Conservation (phyloP, 768 basidiomycete species). For the Amylocystis lapponica region DNA sequence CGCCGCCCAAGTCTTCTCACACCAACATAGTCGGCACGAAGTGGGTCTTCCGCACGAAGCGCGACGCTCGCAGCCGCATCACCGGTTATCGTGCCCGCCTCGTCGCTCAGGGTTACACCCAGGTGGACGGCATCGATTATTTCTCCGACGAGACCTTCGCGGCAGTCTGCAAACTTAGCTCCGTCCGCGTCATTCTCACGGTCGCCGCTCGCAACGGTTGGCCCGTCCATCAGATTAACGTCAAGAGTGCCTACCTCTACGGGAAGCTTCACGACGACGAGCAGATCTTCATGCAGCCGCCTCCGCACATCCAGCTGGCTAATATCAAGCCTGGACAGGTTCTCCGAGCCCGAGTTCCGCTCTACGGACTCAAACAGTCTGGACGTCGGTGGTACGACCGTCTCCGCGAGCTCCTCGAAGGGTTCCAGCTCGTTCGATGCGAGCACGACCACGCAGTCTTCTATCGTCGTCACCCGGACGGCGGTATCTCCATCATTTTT, state of each 20-base stretch:
- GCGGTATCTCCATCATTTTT: neutral
- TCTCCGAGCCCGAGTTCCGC: too few species aligned
- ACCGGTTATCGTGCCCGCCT: constrained; percentile 1
- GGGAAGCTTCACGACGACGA: constrained; percentile 11
- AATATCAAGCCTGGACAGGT: too few species aligned
- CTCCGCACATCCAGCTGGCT: too few species aligned
- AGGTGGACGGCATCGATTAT: constrained; percentile 28
- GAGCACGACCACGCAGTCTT: constrained; percentile 12
- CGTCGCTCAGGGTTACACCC: constrained; percentile 27
- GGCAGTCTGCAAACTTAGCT: constrained; percentile 22
- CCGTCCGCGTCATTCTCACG: constrained; percentile 24
- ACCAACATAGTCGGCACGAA: neutral
- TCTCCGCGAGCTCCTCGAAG: constrained; percentile 13
- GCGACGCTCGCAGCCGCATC: neutral
- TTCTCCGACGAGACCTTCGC: constrained; percentile 24
- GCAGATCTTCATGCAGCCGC: constrained; percentile 13
- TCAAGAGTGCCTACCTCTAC: constrained; percentile 28
- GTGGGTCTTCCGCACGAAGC: constrained; percentile 4
- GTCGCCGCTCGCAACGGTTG: constrained; percentile 20
- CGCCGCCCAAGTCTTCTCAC: neutral
- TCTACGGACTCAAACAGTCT: constrained; percentile 9
- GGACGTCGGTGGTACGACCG: constrained; percentile 12
- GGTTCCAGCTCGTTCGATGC: constrained; percentile 6
- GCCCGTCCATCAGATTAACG: constrained; percentile 28
- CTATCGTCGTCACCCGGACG: neutral